phyloP scores from a whole-genome alignment of 768 basidiomycete species.

The Trametes villosa region DNA sequence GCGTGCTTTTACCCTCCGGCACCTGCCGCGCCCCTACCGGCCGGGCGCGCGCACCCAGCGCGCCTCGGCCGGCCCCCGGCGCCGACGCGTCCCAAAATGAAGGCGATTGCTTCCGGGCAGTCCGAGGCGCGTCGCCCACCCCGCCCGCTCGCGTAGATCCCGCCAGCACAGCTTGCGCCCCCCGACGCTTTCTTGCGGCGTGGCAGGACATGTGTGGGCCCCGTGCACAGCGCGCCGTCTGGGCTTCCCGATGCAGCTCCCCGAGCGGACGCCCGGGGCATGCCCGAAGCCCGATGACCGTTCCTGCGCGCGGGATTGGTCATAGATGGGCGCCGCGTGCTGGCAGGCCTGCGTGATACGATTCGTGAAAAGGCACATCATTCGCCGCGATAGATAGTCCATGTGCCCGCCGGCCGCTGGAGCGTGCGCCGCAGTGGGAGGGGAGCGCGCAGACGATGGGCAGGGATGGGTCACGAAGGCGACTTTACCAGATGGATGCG shows the following conservation, averaged over 20 bases:
- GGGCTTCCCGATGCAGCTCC: no score
- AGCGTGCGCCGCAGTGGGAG: not conserved
- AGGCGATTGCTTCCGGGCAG: not conserved
- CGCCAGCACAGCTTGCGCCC: constrained; percentile 11
- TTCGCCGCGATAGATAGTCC: not conserved
- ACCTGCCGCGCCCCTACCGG: constrained; percentile 2
- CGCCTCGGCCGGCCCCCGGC: constrained; percentile 8
- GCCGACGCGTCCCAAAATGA: constrained; percentile 3
- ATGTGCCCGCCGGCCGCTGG: constrained; percentile 1
- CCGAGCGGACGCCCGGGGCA: no score
- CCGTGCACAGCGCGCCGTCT: not conserved
- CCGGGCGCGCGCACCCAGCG: constrained; percentile 1
- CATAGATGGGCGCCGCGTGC: not conserved
- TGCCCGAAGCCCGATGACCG: constrained; percentile 12
- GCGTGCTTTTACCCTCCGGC: constrained; percentile 32
- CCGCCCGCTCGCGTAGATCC: not conserved
- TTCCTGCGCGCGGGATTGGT: constrained; percentile 7
- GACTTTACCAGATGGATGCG: constrained; percentile 8
- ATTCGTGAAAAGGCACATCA: constrained; percentile 9
- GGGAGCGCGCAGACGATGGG: not conserved
- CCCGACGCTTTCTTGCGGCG: not conserved
- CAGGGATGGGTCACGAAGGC: not conserved
- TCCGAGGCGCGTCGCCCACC: not conserved
- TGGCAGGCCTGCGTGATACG: not conserved
- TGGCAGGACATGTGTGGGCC: not conserved